A percentile compares a stretch with the other conserved stretches of the same genome.
Evolutionary conservation across 1,139 yeast species (phyloP).

Genomic region (Blastobotrys illinoisensis): DNA sequence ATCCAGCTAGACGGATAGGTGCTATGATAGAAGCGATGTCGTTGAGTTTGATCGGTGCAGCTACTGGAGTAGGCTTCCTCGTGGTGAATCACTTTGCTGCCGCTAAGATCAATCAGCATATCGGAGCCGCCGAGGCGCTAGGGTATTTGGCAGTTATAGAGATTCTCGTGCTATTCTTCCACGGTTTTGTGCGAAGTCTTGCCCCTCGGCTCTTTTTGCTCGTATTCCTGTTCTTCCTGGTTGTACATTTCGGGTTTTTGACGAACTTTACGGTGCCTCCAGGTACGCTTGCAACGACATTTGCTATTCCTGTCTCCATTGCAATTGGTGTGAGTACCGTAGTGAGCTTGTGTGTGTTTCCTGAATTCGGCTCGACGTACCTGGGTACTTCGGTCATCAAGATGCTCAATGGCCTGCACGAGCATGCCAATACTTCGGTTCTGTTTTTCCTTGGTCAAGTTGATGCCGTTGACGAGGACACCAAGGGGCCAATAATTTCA

Average conservation of each 20-base stretch:
- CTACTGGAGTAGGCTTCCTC: slow-evolving; percentile 41
- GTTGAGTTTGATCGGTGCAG: slow-evolving; percentile 38
- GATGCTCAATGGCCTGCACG: slow-evolving; percentile 38
- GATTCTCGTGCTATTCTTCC: slow-evolving; percentile 41
- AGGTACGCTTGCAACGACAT: slow-evolving; percentile 33
- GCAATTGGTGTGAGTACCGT: slow-evolving; percentile 42
- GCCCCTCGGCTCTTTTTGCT: slow-evolving; percentile 43
- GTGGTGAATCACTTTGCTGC: slow-evolving; percentile 41
- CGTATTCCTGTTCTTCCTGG: slow-evolving; percentile 43
- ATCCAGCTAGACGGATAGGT: slow-evolving; percentile 46
- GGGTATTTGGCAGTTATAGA: slow-evolving; percentile 43
- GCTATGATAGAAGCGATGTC: slow-evolving; percentile 42
- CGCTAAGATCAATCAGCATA: slow-evolving; percentile 25
- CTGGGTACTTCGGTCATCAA: slow-evolving; percentile 41
- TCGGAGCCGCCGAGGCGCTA: slow-evolving; percentile 33
- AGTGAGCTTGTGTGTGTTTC: slow-evolving; percentile 41
- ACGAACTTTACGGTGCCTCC: slow-evolving; percentile 31
- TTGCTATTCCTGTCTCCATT: slow-evolving; percentile 40
- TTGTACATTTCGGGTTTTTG: slow-evolving; percentile 44
- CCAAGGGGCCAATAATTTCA: not conserved
- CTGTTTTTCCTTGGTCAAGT: slow-evolving; percentile 32
- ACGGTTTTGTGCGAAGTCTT: slow-evolving; percentile 46
- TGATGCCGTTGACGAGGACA: slow-evolving; percentile 14
- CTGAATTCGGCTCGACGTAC: slow-evolving; percentile 48
- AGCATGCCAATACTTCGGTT: slow-evolving; percentile 36